Percentiles rank a stretch among this genome's conserved stretches.
Conservation (phyloP, 2,329 filamentous ascomycete species). For the Fusarium albidum region DNA sequence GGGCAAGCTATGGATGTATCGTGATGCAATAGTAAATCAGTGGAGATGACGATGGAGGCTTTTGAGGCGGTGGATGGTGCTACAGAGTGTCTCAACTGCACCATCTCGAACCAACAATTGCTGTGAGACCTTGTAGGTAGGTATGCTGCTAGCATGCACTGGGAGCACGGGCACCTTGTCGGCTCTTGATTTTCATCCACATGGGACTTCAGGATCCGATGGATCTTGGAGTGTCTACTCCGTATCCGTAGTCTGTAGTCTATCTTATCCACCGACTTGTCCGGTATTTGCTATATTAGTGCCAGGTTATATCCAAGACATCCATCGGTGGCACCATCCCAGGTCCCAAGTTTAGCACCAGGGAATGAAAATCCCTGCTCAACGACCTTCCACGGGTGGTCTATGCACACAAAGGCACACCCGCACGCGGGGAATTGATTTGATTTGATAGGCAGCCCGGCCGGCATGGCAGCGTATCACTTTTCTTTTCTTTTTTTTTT, state of each 20-base stretch:
- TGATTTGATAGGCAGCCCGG: no score
- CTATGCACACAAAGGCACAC: conserved; percentile 3
- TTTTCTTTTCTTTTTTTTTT: conserved; percentile 21
- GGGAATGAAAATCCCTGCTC: conserved; percentile 2
- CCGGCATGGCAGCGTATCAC: conserved; percentile 3
- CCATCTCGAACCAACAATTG: not conserved
- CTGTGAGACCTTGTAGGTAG: not conserved
- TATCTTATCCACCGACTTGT: not conserved
- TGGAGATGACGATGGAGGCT: conserved; percentile 9
- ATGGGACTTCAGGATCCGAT: conserved; percentile 10
- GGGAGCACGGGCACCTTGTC: conserved; percentile 8
- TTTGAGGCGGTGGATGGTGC: not conserved
- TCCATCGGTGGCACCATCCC: no score
- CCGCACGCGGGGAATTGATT: conserved; percentile 17
- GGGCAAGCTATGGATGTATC: conserved; percentile 7
- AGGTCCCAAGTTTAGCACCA: not conserved
- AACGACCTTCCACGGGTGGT: conserved; percentile 4
- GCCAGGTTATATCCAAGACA: no score
- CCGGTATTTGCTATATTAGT: not conserved
- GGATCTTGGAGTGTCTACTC: conserved; percentile 8
- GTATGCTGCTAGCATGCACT: no score
- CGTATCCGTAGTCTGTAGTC: no score
- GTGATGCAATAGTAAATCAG: conserved; percentile 25
- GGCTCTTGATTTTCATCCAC: conserved; percentile 6
- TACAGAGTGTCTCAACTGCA: not conserved